Evolutionary conservation across 2,329 filamentous ascomycete genomes (phyloP).

Genomic region (Penicillium sp.): DNA sequence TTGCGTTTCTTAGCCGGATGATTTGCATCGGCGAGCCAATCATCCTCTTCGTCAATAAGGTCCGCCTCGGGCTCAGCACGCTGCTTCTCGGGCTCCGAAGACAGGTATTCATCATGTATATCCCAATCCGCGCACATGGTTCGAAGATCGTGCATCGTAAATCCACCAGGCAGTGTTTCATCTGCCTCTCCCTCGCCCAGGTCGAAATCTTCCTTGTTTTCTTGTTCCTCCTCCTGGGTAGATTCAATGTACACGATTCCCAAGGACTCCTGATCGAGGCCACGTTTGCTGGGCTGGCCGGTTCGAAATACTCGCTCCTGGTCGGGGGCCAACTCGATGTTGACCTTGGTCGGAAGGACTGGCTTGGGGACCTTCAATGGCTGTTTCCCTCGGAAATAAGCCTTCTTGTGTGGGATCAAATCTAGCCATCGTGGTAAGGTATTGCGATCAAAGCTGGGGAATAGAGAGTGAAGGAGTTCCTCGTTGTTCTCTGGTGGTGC

Average conservation of each 20-base stretch:
- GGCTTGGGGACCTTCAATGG: constrained; percentile 78
- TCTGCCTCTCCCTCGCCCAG: constrained; percentile 58
- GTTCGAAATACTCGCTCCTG: constrained; percentile 83
- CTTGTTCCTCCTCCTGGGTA: constrained; percentile 50
- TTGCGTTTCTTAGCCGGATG: constrained; percentile 68
- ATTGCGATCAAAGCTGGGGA: constrained; percentile 76
- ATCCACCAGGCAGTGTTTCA: constrained; percentile 64
- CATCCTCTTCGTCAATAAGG: constrained; percentile 54
- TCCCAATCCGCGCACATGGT: constrained; percentile 88
- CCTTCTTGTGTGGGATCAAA: constrained; percentile 77
- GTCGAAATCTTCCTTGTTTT: constrained; percentile 51
- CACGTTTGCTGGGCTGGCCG: constrained; percentile 58
- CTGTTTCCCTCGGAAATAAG: constrained; percentile 74
- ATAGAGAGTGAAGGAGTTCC: constrained; percentile 76
- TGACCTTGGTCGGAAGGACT: constrained; percentile 82
- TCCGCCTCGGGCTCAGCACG: constrained; percentile 1
- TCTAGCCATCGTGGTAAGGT: constrained; percentile 77
- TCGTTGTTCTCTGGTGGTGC: constrained; percentile 70
- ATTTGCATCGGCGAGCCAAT: constrained; percentile 49
- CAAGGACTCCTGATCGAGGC: constrained; percentile 55
- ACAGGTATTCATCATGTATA: constrained; percentile 50
- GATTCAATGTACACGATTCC: constrained; percentile 53
- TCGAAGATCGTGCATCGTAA: constrained; percentile 76
- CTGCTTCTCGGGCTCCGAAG: constrained; percentile 18
- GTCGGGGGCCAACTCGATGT: constrained; percentile 79